Percentiles rank a stretch among this genome's conserved stretches.
phyloP scores from a whole-genome alignment of 495 filamentous ascomycete species.

The Hypoxylon fuscum region DNA sequence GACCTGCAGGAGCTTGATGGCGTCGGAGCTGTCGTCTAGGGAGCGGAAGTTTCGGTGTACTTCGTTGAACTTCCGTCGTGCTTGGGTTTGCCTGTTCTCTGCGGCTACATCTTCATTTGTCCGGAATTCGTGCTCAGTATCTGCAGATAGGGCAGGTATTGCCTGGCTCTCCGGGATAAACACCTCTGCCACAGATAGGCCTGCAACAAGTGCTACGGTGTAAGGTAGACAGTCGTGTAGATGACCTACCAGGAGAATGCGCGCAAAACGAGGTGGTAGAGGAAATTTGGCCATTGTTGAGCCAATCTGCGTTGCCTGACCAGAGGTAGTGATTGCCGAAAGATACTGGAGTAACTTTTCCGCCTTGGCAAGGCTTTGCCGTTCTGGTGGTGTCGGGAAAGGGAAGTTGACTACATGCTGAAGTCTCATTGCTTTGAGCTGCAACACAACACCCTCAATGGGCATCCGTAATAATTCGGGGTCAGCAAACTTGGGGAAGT shows the following conservation, averaged over 20 bases:
- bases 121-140: constrained; percentile 61
- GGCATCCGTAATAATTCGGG: constrained; percentile 93
- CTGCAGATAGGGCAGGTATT: constrained; percentile 57
- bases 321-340: constrained; percentile 69
- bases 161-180: constrained; percentile 88
- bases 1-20: constrained; percentile 87
- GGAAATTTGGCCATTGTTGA: constrained; percentile 86
- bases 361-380: constrained; percentile 79
- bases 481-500: constrained; percentile 84
- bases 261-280: constrained; percentile 86
- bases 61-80: constrained; percentile 73
- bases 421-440: constrained; percentile 94
- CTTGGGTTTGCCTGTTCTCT: constrained; percentile 70
- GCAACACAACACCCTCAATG: constrained; percentile 89
- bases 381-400: constrained; percentile 93
- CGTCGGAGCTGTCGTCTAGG: constrained; percentile 85
- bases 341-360: constrained; percentile 85
- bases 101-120: constrained; percentile 73
- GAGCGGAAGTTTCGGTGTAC: constrained; percentile 81
- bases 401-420: constrained; percentile 93
- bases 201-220: constrained; percentile 87
- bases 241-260: constrained; percentile 88
- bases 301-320: constrained; percentile 81
- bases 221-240: constrained; percentile 84
- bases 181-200: constrained; percentile 85